These are phyloP conservation scores for Cynara cardunculus DNA, from an alignment of 129 eudicot genomes.

Conservation along the genomic window DNA sequence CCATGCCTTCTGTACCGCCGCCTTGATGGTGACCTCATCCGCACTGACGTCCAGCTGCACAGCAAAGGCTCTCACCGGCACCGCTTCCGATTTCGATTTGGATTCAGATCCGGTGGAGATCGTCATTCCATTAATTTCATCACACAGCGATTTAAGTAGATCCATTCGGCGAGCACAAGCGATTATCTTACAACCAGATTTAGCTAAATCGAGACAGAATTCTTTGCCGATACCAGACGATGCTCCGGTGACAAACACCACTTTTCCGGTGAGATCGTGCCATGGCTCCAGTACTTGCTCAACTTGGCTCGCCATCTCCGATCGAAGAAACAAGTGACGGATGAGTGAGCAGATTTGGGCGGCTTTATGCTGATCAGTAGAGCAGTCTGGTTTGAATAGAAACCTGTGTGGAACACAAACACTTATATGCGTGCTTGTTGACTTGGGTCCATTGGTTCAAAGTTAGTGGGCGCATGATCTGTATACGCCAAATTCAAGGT, in stretches of 20 bases:
- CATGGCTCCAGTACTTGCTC: slow-evolving; percentile 34
- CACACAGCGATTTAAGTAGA: slow-evolving; percentile 22
- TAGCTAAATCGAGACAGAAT: slow-evolving; percentile 37
- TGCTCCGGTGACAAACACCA: slow-evolving; percentile 46
- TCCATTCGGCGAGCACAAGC: slow-evolving; percentile 38
- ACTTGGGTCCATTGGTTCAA: neutral
- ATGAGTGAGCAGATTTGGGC: neutral
- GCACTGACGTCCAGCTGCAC: slow-evolving; percentile 42
- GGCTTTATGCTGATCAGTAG: neutral
- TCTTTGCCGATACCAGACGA: slow-evolving; percentile 44
- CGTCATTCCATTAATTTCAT: slow-evolving; percentile 19
- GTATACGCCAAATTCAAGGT: neutral
- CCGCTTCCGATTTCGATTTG: neutral
- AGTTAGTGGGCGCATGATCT: neutral
- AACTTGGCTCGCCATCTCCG: slow-evolving; percentile 19
- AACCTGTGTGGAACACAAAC: neutral
- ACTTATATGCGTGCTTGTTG: neutral
- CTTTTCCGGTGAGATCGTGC: slow-evolving; percentile 38
- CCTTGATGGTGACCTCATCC: slow-evolving; percentile 36
- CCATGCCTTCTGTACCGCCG: slow-evolving; percentile 46
- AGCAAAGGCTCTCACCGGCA: slow-evolving; percentile 25
- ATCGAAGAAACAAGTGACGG: neutral
- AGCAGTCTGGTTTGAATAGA: neutral
- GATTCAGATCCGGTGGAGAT: neutral
- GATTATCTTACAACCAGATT: slow-evolving; percentile 40